Conservation (phyloP, 2,329 filamentous ascomycete genomes). For the Claviceps sp. region DNA sequence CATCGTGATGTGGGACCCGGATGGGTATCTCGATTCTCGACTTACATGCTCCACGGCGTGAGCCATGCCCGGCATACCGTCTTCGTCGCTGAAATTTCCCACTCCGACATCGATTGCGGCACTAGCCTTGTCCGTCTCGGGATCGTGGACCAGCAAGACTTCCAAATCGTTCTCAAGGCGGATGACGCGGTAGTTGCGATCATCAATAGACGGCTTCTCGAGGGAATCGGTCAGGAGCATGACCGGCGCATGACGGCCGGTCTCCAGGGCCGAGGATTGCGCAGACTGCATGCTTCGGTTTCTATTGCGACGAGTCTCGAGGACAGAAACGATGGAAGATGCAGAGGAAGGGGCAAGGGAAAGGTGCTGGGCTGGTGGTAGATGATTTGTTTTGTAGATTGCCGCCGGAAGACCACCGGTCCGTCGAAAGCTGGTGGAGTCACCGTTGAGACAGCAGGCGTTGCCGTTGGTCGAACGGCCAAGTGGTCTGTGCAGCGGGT, state of each 20-base stretch:
- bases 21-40: slow-evolving; percentile 1
- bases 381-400: background rate
- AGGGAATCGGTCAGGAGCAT: slow-evolving; percentile 51
- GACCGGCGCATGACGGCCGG: slow-evolving; percentile 18
- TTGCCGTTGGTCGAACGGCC: background rate
- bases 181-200: slow-evolving; percentile 79
- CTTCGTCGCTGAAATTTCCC: slow-evolving; percentile 84
- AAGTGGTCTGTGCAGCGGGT: slow-evolving; percentile 1
- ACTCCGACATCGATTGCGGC: slow-evolving; percentile 93
- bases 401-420: background rate
- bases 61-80: slow-evolving; percentile 86
- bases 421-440: background rate
- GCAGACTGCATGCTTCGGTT: slow-evolving; percentile 18
- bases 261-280: slow-evolving; percentile 21
- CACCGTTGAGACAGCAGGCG: background rate
- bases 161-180: slow-evolving; percentile 77
- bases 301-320: background rate
- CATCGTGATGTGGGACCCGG: slow-evolving; percentile 5
- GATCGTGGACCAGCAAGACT: slow-evolving; percentile 83
- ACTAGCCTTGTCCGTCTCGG: slow-evolving; percentile 91
- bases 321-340: background rate
- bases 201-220: slow-evolving; percentile 74
- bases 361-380: slow-evolving; percentile 3
- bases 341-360: background rate
- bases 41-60: slow-evolving; percentile 84